These are phyloP conservation scores for Euphorbia celastroides DNA, from an alignment of 441 rosid species.

Conservation along the genomic window DNA sequence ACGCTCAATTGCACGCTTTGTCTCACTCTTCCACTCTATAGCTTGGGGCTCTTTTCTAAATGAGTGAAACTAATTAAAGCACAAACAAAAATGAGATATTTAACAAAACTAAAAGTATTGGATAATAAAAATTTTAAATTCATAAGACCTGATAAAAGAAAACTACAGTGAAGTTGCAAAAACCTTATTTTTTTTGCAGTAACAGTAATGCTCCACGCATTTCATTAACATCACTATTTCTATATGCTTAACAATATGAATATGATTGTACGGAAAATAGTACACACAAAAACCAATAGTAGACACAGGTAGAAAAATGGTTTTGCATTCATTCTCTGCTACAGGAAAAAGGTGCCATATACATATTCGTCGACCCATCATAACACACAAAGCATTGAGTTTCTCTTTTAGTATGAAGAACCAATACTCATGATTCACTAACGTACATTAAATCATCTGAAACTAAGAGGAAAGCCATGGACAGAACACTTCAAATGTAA, in stretches of 20 bases:
- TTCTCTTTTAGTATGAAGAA: slow-evolving; percentile 3
- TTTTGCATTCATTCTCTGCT: neutral
- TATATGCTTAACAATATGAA: neutral
- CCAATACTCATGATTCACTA: neutral
- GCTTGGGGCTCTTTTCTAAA: slow-evolving; percentile 27
- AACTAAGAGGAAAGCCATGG: neutral
- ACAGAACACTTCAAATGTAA: neutral
- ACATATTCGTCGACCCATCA: neutral
- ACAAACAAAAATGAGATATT: slow-evolving; percentile 14
- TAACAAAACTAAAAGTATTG: neutral
- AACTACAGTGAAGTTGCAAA: neutral
- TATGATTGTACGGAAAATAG: neutral
- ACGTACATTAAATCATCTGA: neutral
- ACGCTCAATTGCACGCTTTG: slow-evolving; percentile 67
- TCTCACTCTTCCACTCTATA: slow-evolving; percentile 34
- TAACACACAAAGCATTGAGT: neutral
- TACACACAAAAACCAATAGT: neutral
- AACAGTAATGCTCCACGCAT: neutral
- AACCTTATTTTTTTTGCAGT: neutral
- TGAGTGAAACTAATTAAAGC: slow-evolving; percentile 15
- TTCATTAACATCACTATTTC: neutral
- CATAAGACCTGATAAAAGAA: neutral
- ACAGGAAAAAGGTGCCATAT: neutral
- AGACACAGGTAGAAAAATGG: neutral
- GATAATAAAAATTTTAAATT: neutral